Percentiles rank a stretch among this genome's conserved stretches.
These are phyloP conservation scores for Massarina eburnea DNA, from an alignment of 2,329 filamentous ascomycete species.

Conservation along the genomic window DNA sequence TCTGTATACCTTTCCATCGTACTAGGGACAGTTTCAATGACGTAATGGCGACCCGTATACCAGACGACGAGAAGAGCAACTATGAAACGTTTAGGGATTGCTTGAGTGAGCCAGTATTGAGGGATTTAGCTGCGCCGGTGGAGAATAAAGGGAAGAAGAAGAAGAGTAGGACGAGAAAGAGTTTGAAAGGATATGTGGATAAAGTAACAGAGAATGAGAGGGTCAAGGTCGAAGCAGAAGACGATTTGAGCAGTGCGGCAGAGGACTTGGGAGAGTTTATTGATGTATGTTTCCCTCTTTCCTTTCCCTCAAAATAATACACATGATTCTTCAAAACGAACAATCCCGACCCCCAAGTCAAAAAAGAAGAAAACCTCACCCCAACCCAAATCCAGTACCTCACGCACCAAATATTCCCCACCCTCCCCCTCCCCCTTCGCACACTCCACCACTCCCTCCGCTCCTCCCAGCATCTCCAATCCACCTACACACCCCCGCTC, in stretches of 20 bases:
- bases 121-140: conserved; percentile 53
- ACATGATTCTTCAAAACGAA: neutral
- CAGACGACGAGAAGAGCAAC: conserved; percentile 52
- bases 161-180: conserved; percentile 18
- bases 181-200: conserved; percentile 8
- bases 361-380: neutral
- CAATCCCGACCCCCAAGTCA: conserved; percentile 52
- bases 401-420: conserved; percentile 67
- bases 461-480: conserved; percentile 52
- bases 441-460: conserved; percentile 62
- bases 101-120: conserved; percentile 69
- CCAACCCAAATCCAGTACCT: conserved; percentile 58
- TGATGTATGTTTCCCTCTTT: conserved; percentile 55
- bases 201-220: conserved; percentile 17
- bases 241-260: conserved; percentile 45
- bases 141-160: conserved; percentile 46
- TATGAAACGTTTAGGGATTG: conserved; percentile 73
- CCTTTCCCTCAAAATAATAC: neutral
- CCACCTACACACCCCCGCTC: conserved; percentile 61
- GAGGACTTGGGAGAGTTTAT: conserved; percentile 79
- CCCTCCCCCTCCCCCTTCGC: conserved; percentile 63
- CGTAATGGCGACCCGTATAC: conserved; percentile 34
- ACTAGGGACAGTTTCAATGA: conserved; percentile 1
- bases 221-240: conserved; percentile 3
- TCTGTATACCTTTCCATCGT: neutral